Evolutionary conservation across 257 asterid species (phyloP).

Genomic region (Petunia axillaris): DNA sequence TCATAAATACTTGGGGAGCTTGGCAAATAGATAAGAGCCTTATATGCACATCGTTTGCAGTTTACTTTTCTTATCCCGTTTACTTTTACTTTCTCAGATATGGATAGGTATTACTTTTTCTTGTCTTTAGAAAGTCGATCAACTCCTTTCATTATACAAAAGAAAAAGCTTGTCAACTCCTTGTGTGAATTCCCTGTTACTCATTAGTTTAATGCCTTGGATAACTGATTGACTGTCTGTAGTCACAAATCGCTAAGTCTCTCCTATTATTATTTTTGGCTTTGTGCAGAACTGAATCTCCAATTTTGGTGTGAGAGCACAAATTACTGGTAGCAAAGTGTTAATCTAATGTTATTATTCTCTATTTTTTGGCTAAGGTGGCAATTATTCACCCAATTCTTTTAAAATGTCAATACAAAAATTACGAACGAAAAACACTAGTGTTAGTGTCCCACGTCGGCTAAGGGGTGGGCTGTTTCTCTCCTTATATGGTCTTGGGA

Average conservation of each 20-base stretch:
- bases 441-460: background rate
- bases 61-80: background rate
- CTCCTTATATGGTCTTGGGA: no score
- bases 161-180: background rate
- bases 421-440: background rate
- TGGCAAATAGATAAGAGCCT: constrained; percentile 1
- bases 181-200: constrained; percentile 1
- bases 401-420: background rate
- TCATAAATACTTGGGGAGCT: background rate
- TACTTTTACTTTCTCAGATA: background rate
- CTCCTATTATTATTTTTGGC: constrained; percentile 14
- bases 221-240: background rate
- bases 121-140: background rate
- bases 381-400: background rate
- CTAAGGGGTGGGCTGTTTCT: no score
- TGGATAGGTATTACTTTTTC: background rate
- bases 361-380: background rate
- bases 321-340: background rate
- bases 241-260: background rate
- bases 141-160: no score
- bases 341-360: background rate
- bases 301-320: background rate
- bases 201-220: constrained; percentile 4
- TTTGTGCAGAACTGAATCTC: constrained; percentile 2
- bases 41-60: background rate